These are phyloP conservation scores for Backusella circina DNA, from an alignment of 192 early-diverging fungal species.

Conservation along the genomic window DNA sequence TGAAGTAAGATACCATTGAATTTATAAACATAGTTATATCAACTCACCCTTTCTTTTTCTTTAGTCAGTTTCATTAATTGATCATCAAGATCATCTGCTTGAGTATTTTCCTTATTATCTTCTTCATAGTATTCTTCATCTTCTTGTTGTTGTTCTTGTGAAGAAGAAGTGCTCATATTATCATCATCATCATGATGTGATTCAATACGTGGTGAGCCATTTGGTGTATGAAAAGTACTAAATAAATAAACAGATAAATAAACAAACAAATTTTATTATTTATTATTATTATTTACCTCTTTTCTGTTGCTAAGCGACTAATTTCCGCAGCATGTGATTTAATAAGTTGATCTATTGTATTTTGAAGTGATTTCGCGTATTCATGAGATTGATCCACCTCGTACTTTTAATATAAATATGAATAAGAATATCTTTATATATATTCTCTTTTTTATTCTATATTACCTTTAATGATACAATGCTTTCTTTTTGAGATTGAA, in stretches of 20 bases:
- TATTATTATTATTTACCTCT: not conserved
- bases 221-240: slow-evolving; percentile 16
- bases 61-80: slow-evolving; percentile 38
- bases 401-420: not conserved
- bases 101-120: not conserved
- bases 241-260: not conserved
- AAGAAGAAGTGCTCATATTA: not conserved
- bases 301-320: not conserved
- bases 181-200: not conserved
- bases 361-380: slow-evolving; percentile 10
- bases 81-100: slow-evolving; percentile 30
- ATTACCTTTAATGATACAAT: not conserved
- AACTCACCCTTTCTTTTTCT: slow-evolving; percentile 35
- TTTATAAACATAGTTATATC: too few relatives aligned
- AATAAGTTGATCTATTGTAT: slow-evolving; percentile 18
- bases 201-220: slow-evolving; percentile 14
- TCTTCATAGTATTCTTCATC: not conserved
- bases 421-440: not conserved
- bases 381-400: slow-evolving; percentile 8
- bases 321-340: slow-evolving; percentile 11
- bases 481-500: not conserved
- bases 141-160: not conserved
- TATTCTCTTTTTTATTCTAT: not conserved
- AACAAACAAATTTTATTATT: not conserved
- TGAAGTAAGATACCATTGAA: not conserved